Evolutionary conservation across 75 land plant genomes (phyloP), one percentile per base, ranked within the genome.

Genomic region (Selaginella tamariscina): DNA sequence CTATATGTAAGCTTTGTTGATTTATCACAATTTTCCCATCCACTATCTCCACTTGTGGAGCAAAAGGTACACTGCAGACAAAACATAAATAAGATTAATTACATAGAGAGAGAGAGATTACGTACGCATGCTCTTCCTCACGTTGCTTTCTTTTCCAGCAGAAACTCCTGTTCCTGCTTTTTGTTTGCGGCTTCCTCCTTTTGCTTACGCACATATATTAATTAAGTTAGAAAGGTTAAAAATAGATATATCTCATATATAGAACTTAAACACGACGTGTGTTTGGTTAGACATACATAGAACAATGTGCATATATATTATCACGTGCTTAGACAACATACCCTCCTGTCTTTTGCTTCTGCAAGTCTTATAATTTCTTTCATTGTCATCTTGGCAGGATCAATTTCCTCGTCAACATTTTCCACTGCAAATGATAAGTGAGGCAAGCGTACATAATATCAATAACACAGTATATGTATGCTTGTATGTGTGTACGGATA

Each of bases 341-440:
- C 78, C 70, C 59, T 68, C 68, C 72, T 68, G 72, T 91, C 97
- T 59, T 71, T 84, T 27, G 77, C 66, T 68, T 85, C 93, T 22
- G 88, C 86, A 33, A 84, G 81, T 55, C 78, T 26, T 54, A 91
- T 85, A 2, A 91, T 64, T 64, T 88, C 85, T 75, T 72, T 81
- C 56, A 91, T 68, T 29, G 72, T 71, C 49, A 85, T 0, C 69
- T 71, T 86, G 31, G 63, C 63, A 26, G 72, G 70, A 54, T 91
- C 86, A 55, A 87, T 67, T 29, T 87, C 91, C 55, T 77, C 81
- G 39, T 82, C 84, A 55, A 84, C 82, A 0, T 70, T 82, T 31
- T 80, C 77, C 23, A 84, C 78, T 56, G 82, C 59, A 55, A n/a
- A n/a, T n/a, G n/a, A n/a, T n/a, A n/a, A n/a, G n/a, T n/a, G n/a